phyloP scores from a whole-genome alignment of 768 basidiomycete species.

The Atractiella rhizophila region DNA sequence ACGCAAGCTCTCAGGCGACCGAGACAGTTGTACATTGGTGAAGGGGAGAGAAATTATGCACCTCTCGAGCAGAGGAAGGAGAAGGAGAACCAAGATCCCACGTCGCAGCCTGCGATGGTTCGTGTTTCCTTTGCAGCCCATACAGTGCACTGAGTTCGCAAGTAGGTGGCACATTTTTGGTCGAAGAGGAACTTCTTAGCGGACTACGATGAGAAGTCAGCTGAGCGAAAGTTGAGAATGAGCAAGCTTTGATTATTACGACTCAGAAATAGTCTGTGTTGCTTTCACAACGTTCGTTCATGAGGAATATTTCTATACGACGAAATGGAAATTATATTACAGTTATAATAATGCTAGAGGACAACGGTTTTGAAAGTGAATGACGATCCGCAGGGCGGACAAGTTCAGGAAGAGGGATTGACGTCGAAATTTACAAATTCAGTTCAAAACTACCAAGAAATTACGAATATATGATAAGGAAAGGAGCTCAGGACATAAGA shows the following conservation, averaged over 20 bases:
- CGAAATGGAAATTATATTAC: no score
- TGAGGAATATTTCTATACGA: no score
- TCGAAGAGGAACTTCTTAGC: slow-evolving; percentile 12
- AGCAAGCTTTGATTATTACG: slow-evolving; percentile 4
- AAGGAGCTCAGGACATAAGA: no score
- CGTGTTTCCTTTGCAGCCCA: background rate
- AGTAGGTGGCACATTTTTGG: slow-evolving; percentile 7
- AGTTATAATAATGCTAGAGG: no score
- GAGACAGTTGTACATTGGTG: slow-evolving; percentile 49
- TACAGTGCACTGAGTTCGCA: background rate
- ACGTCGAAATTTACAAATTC: no score
- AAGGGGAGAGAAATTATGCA: slow-evolving; percentile 47
- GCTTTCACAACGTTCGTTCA: no score
- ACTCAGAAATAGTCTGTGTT: no score
- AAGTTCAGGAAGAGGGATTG: no score
- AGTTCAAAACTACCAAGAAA: no score
- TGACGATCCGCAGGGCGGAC: no score
- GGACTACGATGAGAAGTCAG: slow-evolving; percentile 3
- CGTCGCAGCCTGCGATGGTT: background rate
- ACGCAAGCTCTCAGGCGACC: slow-evolving; percentile 2
- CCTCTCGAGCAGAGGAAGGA: slow-evolving; percentile 34
- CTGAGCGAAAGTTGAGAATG: background rate
- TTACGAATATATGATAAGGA: no score
- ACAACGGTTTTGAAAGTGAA: no score
- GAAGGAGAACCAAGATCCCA: slow-evolving; percentile 18